phyloP scores from a whole-genome alignment of 2,329 filamentous ascomycete species.

The Ophiocordyceps camponoti-floridani region DNA sequence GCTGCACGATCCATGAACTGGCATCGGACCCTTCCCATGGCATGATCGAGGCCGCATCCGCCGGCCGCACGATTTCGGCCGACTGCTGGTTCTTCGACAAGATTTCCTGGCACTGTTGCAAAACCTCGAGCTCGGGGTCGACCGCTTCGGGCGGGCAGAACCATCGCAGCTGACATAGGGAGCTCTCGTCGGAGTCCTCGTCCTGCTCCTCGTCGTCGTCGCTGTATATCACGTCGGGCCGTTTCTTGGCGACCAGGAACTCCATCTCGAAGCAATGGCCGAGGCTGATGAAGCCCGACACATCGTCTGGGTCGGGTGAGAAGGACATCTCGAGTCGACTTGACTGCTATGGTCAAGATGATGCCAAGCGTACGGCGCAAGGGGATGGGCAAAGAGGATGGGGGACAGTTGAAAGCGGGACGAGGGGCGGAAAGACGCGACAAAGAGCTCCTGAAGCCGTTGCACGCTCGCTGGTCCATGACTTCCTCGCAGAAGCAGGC shows the following conservation, averaged over 20 bases:
- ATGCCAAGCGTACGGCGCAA: too few species aligned
- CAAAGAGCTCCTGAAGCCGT: too few species aligned
- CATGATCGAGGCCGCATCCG: neutral
- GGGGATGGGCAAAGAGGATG: too few species aligned
- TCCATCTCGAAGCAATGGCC: constrained; percentile 7
- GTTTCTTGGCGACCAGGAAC: constrained; percentile 8
- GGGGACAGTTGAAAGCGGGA: too few species aligned
- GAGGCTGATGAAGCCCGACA: neutral
- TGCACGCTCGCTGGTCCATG: neutral
- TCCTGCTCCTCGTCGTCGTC: neutral
- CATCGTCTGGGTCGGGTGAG: neutral
- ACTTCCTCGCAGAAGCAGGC: neutral
- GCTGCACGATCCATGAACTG: constrained; percentile 4
- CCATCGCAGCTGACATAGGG: constrained; percentile 3
- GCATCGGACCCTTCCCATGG: neutral
- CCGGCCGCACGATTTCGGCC: neutral
- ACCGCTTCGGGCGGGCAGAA: constrained; percentile 4
- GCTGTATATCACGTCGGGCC: neutral
- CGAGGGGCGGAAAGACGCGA: too few species aligned
- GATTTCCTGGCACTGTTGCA: neutral
- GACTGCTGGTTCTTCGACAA: constrained; percentile 1
- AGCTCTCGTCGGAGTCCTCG: neutral
- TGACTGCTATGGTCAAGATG: neutral
- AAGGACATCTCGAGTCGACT: neutral
- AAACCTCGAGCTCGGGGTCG: constrained; percentile 1